Percentiles rank a stretch among this genome's conserved stretches.
Conservation (phyloP, 257 asterid genomes). For the Parsonsia alboflavescens region DNA sequence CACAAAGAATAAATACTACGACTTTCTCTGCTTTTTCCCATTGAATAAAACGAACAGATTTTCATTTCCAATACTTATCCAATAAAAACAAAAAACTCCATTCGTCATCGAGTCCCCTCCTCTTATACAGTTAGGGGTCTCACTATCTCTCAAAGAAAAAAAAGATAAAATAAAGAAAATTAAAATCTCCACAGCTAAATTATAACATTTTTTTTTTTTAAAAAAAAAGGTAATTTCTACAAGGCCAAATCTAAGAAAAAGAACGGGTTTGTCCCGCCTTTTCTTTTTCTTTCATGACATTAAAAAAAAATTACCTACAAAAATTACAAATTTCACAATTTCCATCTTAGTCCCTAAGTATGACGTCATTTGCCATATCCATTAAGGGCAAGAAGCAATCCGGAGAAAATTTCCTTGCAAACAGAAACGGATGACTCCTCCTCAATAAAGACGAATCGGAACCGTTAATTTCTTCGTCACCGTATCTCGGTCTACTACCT, state of each 20-base stretch:
- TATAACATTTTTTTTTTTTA: background rate
- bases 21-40: no score
- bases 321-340: constrained; percentile 1
- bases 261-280: constrained; percentile 72
- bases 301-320: background rate
- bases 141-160: background rate
- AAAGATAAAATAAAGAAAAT: no score
- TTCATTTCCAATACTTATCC: no score
- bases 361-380: constrained; percentile 37
- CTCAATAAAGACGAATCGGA: constrained; percentile 25
- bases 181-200: background rate
- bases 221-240: constrained; percentile 12
- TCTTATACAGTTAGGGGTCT: no score
- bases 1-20: no score
- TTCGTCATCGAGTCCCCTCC: no score
- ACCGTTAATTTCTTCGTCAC: constrained; percentile 33
- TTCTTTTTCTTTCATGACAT: constrained; percentile 3
- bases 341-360: constrained; percentile 41
- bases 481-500: constrained; percentile 46
- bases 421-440: constrained; percentile 52
- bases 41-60: no score
- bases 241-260: constrained; percentile 8
- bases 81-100: no score
- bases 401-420: constrained; percentile 63
- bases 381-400: constrained; percentile 33